Evolutionary conservation across 169 alveolate genomes (phyloP).

Genomic region (Eimeria sp.): DNA sequence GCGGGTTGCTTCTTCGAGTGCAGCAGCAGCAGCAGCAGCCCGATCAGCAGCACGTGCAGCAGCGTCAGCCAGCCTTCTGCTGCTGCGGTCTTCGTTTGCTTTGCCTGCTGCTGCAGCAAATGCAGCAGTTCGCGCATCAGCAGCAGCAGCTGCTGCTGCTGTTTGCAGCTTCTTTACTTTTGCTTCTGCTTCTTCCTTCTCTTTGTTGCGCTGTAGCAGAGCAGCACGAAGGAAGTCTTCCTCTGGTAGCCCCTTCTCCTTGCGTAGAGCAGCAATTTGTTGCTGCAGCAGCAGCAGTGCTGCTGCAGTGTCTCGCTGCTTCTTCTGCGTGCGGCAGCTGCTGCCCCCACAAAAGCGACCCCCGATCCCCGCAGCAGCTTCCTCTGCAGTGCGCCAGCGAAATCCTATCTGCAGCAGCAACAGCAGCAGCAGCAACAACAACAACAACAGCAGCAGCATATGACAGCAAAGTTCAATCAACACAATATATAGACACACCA

Average conservation of each 20-base stretch:
- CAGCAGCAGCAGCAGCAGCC: constrained; percentile 40
- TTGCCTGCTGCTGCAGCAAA: constrained; percentile 43
- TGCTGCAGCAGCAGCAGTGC: constrained; percentile 41
- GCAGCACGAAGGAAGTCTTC: constrained; percentile 1
- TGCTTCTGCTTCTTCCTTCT: constrained; percentile 15
- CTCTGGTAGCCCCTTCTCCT: constrained; percentile 25
- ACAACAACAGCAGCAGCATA: neutral
- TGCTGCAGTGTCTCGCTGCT: constrained; percentile 8
- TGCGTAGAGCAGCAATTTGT: constrained; percentile 2
- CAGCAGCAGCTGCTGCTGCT: constrained; percentile 44
- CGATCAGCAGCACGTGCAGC: constrained; percentile 38
- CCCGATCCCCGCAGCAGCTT: constrained; percentile 16
- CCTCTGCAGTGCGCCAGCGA: constrained; percentile 35
- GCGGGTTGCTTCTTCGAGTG: neutral
- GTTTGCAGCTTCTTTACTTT: neutral
- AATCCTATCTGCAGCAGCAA: constrained; percentile 27
- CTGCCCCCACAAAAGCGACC: constrained; percentile 7
- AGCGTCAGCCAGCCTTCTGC: neutral
- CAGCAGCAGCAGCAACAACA: neutral
- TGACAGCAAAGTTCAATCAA: neutral
- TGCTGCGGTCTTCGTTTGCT: neutral
- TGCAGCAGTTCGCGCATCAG: constrained; percentile 20
- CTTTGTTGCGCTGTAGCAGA: constrained; percentile 27
- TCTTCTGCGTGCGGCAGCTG: constrained; percentile 39
- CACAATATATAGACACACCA: neutral